Percentiles rank a stretch among this genome's conserved stretches.
Conservation (phyloP, 768 basidiomycete species). For the Termitomyces bulborhizus region DNA sequence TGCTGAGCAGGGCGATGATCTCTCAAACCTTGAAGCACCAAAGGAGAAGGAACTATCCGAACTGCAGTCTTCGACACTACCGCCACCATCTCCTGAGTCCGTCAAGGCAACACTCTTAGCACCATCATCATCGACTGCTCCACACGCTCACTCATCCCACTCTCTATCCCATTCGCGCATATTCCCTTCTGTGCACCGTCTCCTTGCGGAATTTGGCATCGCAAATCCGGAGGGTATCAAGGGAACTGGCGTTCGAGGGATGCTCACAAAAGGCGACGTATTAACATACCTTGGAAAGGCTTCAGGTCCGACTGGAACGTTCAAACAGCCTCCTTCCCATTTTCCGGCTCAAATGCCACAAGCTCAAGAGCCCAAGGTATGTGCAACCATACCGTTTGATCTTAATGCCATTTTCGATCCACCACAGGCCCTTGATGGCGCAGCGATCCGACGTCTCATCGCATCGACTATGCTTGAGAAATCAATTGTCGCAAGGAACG, state of each 20-base stretch:
- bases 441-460: constrained; percentile 59
- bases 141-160: constrained; percentile 26
- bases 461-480: constrained; percentile 53
- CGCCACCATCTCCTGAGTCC: constrained; percentile 24
- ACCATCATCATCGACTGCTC: constrained; percentile 20
- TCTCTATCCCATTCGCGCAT: constrained; percentile 53
- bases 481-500: constrained; percentile 42
- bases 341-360: constrained; percentile 25
- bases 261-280: constrained; percentile 96
- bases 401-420: neutral
- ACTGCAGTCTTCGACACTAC: constrained; percentile 20
- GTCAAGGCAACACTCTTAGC: constrained; percentile 21
- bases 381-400: neutral
- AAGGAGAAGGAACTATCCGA: constrained; percentile 31
- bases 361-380: constrained; percentile 23
- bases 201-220: constrained; percentile 63
- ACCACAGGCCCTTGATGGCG: constrained; percentile 51
- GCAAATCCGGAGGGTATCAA: constrained; percentile 61
- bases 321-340: constrained; percentile 38
- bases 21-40: constrained; percentile 73
- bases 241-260: constrained; percentile 87
- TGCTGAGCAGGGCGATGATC: constrained; percentile 94
- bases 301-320: constrained; percentile 70
- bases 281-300: constrained; percentile 82
- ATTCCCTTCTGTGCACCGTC: constrained; percentile 86